These are phyloP conservation scores for Apiospora hydei DNA, from an alignment of 2,329 filamentous ascomycete genomes.

Conservation along the genomic window DNA sequence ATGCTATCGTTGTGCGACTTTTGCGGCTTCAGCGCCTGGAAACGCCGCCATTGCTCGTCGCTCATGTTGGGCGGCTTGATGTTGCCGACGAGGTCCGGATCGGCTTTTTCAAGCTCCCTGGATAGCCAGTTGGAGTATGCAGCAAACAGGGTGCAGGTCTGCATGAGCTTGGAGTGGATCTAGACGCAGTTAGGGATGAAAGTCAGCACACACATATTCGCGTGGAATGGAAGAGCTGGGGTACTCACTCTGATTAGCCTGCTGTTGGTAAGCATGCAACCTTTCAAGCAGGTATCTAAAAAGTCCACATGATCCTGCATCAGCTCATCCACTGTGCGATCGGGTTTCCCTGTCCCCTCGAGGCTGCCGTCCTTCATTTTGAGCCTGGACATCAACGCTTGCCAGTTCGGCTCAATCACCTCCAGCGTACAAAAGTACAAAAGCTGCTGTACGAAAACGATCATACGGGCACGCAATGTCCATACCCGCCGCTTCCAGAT, in stretches of 20 bases:
- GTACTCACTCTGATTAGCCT: constrained; percentile 82
- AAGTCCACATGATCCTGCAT: constrained; percentile 99
- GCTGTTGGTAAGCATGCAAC: constrained; percentile 98
- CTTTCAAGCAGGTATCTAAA: constrained; percentile 94
- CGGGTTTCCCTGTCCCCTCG: constrained; percentile 48
- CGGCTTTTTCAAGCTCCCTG: constrained; percentile 82
- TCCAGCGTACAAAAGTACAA: constrained; percentile 97
- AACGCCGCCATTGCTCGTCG: constrained; percentile 65
- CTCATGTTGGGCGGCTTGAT: constrained; percentile 67
- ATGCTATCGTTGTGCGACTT: constrained; percentile 40
- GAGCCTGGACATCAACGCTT: constrained; percentile 87
- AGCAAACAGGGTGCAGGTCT: constrained; percentile 93
- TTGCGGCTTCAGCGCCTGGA: constrained; percentile 56
- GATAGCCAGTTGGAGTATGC: constrained; percentile 88
- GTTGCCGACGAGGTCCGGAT: constrained; percentile 74
- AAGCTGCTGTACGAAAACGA: constrained; percentile 95
- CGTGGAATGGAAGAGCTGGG: not conserved
- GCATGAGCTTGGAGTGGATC: constrained; percentile 98
- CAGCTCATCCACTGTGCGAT: constrained; percentile 88
- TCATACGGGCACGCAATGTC: constrained; percentile 91
- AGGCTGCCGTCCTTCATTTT: constrained; percentile 63
- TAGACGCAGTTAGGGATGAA: constrained; percentile 45
- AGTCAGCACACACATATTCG: not conserved
- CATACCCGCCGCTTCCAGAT: constrained; percentile 93
- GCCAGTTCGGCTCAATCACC: constrained; percentile 98